Percentiles rank a stretch among this genome's conserved stretches.
Conservation (phyloP, 345 rosid genomes). For the Gossypium ekmanianum region DNA sequence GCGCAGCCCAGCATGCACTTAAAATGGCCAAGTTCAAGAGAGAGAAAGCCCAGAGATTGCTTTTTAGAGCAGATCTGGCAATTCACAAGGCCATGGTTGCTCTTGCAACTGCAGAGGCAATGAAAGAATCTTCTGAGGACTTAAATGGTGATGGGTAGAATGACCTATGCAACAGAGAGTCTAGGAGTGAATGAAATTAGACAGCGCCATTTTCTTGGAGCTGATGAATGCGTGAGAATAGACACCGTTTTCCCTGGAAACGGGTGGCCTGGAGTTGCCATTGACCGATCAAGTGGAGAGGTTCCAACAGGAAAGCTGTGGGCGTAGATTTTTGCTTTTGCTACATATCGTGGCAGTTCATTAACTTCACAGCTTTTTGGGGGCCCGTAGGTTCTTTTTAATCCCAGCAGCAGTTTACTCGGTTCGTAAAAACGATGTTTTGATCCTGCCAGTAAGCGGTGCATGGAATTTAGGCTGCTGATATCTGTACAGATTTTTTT, state of each 20-base stretch:
- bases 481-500: conserved; percentile 43
- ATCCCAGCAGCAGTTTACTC: conserved; percentile 27
- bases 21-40: conserved; percentile 68
- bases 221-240: conserved; percentile 10
- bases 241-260: conserved; percentile 24
- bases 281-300: not conserved
- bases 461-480: conserved; percentile 40
- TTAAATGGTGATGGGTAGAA: conserved; percentile 37
- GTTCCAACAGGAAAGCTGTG: conserved; percentile 12
- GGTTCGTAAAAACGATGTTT: conserved; percentile 16
- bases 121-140: conserved; percentile 55
- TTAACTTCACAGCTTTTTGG: conserved; percentile 11
- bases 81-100: conserved; percentile 90
- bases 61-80: conserved; percentile 75
- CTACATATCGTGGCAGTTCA: conserved; percentile 23
- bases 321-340: conserved; percentile 20
- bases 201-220: conserved; percentile 19
- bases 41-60: conserved; percentile 74
- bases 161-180: conserved; percentile 16
- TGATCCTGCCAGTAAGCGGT: conserved; percentile 35
- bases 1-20: conserved; percentile 68
- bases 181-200: conserved; percentile 17
- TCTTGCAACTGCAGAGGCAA: conserved; percentile 83
- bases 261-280: not conserved
- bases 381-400: conserved; percentile 16